Conservation (phyloP, 345 rosid genomes). For the Eucalyptus curtisii region DNA sequence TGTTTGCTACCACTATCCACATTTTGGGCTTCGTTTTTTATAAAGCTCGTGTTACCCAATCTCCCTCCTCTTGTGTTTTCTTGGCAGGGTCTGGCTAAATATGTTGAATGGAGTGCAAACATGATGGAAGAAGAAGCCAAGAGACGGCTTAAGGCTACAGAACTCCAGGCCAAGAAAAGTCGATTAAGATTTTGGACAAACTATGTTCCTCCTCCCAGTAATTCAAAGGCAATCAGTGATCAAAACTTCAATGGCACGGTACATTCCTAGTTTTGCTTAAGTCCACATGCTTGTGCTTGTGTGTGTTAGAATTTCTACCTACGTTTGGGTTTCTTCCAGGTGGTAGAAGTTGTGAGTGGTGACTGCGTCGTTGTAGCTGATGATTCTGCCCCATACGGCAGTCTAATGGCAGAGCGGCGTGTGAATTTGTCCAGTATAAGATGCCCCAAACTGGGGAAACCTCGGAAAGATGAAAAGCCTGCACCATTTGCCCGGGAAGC, state of each 20-base stretch:
- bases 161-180: constrained; percentile 81
- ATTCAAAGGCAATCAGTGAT: constrained; percentile 84
- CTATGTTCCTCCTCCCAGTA: constrained; percentile 72
- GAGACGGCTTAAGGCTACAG: constrained; percentile 62
- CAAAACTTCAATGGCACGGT: constrained; percentile 94
- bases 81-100: constrained; percentile 85
- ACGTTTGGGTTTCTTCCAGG: constrained; percentile 28
- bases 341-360: constrained; percentile 94
- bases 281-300: not conserved
- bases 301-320: not conserved
- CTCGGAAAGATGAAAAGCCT: constrained; percentile 82
- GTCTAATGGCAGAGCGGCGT: constrained; percentile 76
- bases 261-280: not conserved
- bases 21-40: not conserved
- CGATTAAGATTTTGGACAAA: constrained; percentile 79
- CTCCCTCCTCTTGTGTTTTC: not conserved
- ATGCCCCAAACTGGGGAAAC: constrained; percentile 85
- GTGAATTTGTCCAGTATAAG: constrained; percentile 90
- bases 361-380: constrained; percentile 89
- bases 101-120: constrained; percentile 97
- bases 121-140: constrained; percentile 95
- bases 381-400: constrained; percentile 80
- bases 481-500: constrained; percentile 96
- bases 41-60: not conserved
- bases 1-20: not conserved